Conservation (phyloP, 2,329 filamentous ascomycete species). For the Cyanodermella asteris region DNA sequence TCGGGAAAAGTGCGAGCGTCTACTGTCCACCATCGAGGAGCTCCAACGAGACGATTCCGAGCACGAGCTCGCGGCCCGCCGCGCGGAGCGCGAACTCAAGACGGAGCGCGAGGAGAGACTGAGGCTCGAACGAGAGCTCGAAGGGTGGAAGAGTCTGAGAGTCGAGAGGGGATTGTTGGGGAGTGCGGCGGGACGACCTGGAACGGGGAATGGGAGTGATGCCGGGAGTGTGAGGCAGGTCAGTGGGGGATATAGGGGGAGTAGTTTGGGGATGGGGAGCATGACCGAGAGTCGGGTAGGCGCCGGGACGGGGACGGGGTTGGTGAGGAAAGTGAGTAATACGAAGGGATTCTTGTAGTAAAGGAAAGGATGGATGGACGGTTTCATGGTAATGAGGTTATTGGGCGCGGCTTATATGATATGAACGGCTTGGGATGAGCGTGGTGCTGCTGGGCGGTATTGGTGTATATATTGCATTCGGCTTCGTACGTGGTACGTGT, state of each 20-base stretch:
- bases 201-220: slow-evolving; percentile 12
- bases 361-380: neutral
- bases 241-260: slow-evolving; percentile 17
- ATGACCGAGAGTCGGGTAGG: slow-evolving; percentile 41
- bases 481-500: too few relatives aligned
- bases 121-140: slow-evolving; percentile 69
- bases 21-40: slow-evolving; percentile 81
- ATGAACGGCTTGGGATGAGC: too few relatives aligned
- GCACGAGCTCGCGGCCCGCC: slow-evolving; percentile 58
- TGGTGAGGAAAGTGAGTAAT: slow-evolving; percentile 43
- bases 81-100: slow-evolving; percentile 72
- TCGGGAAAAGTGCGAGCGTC: slow-evolving; percentile 75
- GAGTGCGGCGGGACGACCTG: slow-evolving; percentile 9
- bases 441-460: too few relatives aligned
- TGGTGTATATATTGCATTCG: too few relatives aligned
- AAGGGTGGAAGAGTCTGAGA: slow-evolving; percentile 53
- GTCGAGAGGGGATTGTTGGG: slow-evolving; percentile 32
- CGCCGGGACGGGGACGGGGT: slow-evolving; percentile 13
- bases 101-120: slow-evolving; percentile 70
- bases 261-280: slow-evolving; percentile 28
- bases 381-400: too few relatives aligned
- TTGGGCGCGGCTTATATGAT: too few relatives aligned
- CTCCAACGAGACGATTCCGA: slow-evolving; percentile 71
- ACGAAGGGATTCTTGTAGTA: slow-evolving; percentile 54
- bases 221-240: slow-evolving; percentile 11